Base-by-base conservation (phyloP, 2,329 filamentous ascomycete species). In the Cladosporium cucumerinum region DNA sequence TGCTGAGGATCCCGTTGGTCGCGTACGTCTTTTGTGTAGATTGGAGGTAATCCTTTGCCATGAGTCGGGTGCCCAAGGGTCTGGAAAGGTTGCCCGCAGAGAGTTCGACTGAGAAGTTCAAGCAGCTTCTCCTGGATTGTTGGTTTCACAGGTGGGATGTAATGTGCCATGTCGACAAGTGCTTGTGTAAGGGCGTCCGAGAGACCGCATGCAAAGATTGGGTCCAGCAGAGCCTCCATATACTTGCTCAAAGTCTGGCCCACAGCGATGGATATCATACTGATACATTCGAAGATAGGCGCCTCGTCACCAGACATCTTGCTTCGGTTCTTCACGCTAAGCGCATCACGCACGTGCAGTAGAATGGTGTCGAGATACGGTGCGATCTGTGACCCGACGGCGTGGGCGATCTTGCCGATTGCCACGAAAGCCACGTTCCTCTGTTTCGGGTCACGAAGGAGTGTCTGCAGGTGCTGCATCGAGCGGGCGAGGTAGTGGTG, bases 231-330 rank as follows among this genome's bases (percentile, higher is more conserved):
- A 14, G 93, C 91, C 75, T 97, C 93, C 88, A 99, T 97, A 75
- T 98, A 97, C 79, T 98, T 99, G 84, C 92, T 98, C 61, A 99
- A 83, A 0, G 94, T 95, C 79, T 99, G 95, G 1, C 95, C 95
- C 32, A 98, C 95, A 3, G 95, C 95, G 54, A 96, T 90, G 0
- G 95, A 93, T 61, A 99, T 86, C 81, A 96, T 93, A 77, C 96
- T 99, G 76, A 99, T 96, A 78, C 95, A 99, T 78, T 97, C 92
- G 72, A 98, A 98, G 67, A 98, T 94, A 0, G 94, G 93, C 2
- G 84, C 85, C 74, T 89, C 87, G 59, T 88, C 84, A 25, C 63
- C 63, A 58, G 83, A 81, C 32, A 80, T 77, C 69, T 85, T 85
- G 69, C 86, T 87, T 46, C 84, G 82, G 63, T 92, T 92, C 79